Evolutionary conservation across 2,329 filamentous ascomycete species (phyloP), one percentile per base, ranked within the genome.

Genomic region (Aspergillus sp.): DNA sequence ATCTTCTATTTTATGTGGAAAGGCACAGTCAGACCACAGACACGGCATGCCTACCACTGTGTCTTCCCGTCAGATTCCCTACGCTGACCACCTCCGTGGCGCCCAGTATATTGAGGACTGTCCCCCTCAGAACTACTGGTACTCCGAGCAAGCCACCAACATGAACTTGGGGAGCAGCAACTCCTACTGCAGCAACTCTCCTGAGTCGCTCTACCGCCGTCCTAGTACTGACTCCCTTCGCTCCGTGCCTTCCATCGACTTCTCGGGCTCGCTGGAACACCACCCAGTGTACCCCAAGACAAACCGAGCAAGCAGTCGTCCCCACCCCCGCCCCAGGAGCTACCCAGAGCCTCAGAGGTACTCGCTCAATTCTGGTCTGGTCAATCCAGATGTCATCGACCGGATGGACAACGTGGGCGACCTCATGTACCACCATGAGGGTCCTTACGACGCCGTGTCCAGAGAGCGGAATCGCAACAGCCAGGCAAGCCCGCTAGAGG

Each of bases 381-480:
- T 83, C 22, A 79, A 79, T 41, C 79, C 88, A 1, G 90, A 97
- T 65, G 75, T 77, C 7, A 93, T 97, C 60, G 91, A 96, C 65
- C 73, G 75, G 4, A 80, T 97, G 1, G 91, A 95, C 63, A 76
- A 74, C 46, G 73, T 78, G 2, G 67, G 79, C n/a, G 79, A 80
- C 44, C 77, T 77, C 15, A 70, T 77, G 2, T 95, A 95, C 67
- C 91, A 96, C 66, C 91, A 97, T 60, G 88, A 85, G 54, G 90
- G 91, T 0, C 91, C 91, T 0, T 97, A 87, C 58, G 91, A 97
- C 64, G 88, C 90, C 7, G 85, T 88, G 2, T 76, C 88, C 45
- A 74, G 85, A 1, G 81, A 86, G 10, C 80, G 88, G 43, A 96
- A 96, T 69, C 75, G 71, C 3, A 75, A 82, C 58, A 76, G 73